Evolutionary conservation across 768 basidiomycete species (phyloP).

Genomic region (Leucosporidium scottii): DNA sequence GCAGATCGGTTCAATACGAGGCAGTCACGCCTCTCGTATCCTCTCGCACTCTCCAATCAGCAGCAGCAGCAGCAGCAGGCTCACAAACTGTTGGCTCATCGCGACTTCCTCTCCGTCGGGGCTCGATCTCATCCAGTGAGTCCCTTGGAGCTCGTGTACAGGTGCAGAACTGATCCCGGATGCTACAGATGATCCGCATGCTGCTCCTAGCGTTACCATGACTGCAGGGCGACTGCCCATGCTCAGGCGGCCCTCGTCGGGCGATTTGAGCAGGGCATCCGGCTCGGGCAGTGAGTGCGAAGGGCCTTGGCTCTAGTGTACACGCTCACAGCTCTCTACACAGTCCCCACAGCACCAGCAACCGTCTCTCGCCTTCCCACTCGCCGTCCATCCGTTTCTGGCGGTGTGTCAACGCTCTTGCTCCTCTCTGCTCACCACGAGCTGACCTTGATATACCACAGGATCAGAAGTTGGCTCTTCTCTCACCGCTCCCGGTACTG

Average conservation of each 20-base stretch:
- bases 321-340: neutral
- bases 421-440: too few relatives aligned
- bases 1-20: neutral
- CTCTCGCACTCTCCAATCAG: constrained; percentile 7
- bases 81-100: constrained; percentile 22
- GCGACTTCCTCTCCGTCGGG: constrained; percentile 16
- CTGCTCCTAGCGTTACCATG: neutral
- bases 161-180: neutral
- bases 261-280: neutral
- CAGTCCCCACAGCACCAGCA: neutral
- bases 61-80: neutral
- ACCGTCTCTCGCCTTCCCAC: constrained; percentile 10
- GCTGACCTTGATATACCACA: neutral
- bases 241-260: constrained; percentile 4
- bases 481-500: neutral
- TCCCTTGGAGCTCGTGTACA: rapidly evolving
- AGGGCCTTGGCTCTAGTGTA: too few relatives aligned
- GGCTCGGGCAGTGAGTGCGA: neutral
- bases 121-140: neutral
- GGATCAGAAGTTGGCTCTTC: neutral
- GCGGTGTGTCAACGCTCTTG: neutral
- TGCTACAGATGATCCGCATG: neutral
- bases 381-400: constrained; percentile 19
- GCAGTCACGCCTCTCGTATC: constrained; percentile 24
- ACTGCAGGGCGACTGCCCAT: constrained; percentile 21